Evolutionary conservation across 305 asterid species (phyloP).

Genomic region (Fraxinus albicans): DNA sequence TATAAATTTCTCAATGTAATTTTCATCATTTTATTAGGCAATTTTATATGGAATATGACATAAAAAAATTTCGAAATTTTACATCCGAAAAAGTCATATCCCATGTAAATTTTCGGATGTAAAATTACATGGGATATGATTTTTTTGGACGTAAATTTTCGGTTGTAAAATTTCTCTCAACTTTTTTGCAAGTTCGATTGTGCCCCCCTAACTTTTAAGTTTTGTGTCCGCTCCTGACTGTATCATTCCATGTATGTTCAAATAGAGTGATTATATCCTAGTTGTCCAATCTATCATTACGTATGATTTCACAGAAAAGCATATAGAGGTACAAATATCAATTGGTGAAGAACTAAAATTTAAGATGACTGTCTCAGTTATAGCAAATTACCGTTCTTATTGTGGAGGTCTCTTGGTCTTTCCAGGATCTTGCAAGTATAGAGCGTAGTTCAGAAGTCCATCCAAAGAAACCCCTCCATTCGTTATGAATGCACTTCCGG

Average conservation of each 20-base stretch:
- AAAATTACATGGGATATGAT: too few species aligned
- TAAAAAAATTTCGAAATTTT: too few species aligned
- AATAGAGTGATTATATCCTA: neutral
- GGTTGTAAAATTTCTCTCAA: too few species aligned
- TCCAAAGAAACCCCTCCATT: constrained; percentile 69
- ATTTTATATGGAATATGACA: too few species aligned
- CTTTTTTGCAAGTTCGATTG: too few species aligned
- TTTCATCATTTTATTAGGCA: too few species aligned
- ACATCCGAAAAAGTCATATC: too few species aligned
- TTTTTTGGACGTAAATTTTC: too few species aligned
- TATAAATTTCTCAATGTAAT: too few species aligned
- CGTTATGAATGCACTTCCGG: constrained; percentile 70
- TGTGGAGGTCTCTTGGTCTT: constrained; percentile 53
- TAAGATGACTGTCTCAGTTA: neutral
- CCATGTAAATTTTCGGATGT: too few species aligned
- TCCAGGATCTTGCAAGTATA: constrained; percentile 48
- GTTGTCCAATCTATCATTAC: neutral
- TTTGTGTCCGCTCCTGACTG: neutral
- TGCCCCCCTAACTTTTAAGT: too few species aligned
- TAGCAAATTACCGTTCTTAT: constrained; percentile 48
- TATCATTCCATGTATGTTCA: neutral
- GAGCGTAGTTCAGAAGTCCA: constrained; percentile 71
- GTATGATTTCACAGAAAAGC: neutral
- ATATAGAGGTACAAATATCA: neutral
- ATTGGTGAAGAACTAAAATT: neutral